phyloP scores from a whole-genome alignment of 768 basidiomycete genomes.

The Serendipita indica region DNA sequence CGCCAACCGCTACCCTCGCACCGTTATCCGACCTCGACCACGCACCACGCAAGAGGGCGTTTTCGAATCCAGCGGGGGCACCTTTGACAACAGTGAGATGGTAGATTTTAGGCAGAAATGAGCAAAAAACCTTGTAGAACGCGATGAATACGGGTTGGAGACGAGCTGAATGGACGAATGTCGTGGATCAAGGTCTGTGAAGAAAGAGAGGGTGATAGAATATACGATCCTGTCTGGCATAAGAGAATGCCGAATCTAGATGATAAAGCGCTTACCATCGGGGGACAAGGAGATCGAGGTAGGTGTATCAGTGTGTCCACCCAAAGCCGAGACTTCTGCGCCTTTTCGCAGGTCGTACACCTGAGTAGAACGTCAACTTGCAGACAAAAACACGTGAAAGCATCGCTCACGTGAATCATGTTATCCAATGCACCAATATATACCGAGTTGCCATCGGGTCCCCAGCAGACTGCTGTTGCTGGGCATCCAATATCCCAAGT shows the following conservation, averaged over 20 bases:
- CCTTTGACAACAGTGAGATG: constrained; percentile 30
- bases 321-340: constrained; percentile 62
- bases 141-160: constrained; percentile 68
- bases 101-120: neutral
- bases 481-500: constrained; percentile 80
- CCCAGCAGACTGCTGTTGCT: constrained; percentile 85
- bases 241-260: neutral
- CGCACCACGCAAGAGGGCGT: constrained; percentile 61
- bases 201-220: constrained; percentile 76
- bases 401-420: constrained; percentile 69
- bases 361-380: constrained; percentile 26
- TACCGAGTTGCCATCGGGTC: constrained; percentile 73
- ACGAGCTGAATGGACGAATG: constrained; percentile 83
- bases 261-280: constrained; percentile 54
- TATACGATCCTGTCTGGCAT: neutral
- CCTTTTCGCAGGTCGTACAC: constrained; percentile 83
- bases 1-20: constrained; percentile 69
- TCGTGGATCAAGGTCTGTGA: constrained; percentile 84
- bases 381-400: neutral
- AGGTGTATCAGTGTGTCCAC: constrained; percentile 84
- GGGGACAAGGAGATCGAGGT: constrained; percentile 89
- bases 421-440: constrained; percentile 94
- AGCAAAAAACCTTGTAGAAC: constrained; percentile 27
- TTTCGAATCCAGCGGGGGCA: constrained; percentile 90
- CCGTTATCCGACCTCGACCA: constrained; percentile 86